Percentiles rank a stretch among this genome's conserved stretches.
Conservation (phyloP, 1,139 yeast species). For the Scheffersomyces segobiensis region DNA sequence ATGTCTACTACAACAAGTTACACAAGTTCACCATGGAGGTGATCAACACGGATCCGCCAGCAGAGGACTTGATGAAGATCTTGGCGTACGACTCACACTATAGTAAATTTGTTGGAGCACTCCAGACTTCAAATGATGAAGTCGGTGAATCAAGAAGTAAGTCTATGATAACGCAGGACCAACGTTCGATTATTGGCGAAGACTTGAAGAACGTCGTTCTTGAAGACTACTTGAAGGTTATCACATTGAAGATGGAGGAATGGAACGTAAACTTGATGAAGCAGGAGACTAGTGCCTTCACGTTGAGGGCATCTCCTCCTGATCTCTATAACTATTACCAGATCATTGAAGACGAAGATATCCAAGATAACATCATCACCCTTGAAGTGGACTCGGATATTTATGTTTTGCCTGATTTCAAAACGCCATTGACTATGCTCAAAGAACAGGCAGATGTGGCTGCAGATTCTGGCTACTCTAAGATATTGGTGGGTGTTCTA, state of each 20-base stretch:
- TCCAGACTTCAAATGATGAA: conserved; percentile 18
- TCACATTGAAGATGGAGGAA: conserved; percentile 72
- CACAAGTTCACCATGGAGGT: conserved; percentile 63
- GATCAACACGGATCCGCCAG: conserved; percentile 73
- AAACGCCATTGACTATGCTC: conserved; percentile 67
- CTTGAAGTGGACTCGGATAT: conserved; percentile 70
- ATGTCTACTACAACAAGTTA: conserved; percentile 67
- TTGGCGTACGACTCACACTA: conserved; percentile 77
- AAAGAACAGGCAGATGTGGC: conserved; percentile 93
- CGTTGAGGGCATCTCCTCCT: conserved; percentile 68
- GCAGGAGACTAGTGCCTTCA: conserved; percentile 64
- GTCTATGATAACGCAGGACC: conserved; percentile 42
- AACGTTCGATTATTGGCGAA: conserved; percentile 64
- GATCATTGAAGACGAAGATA: conserved; percentile 43
- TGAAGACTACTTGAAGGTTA: conserved; percentile 71
- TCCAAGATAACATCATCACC: conserved; percentile 56
- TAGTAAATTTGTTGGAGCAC: conserved; percentile 34
- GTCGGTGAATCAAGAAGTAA: conserved; percentile 37
- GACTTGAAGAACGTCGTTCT: conserved; percentile 60
- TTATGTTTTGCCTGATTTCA: conserved; percentile 57
- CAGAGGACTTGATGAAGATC: conserved; percentile 60
- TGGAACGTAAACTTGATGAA: conserved; percentile 72
- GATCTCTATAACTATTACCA: conserved; percentile 50
- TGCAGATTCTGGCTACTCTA: conserved; percentile 81
- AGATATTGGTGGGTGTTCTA: conserved; percentile 80